Conservation (phyloP, 2,329 filamentous ascomycete genomes). For the Elsinoe batatas region DNA sequence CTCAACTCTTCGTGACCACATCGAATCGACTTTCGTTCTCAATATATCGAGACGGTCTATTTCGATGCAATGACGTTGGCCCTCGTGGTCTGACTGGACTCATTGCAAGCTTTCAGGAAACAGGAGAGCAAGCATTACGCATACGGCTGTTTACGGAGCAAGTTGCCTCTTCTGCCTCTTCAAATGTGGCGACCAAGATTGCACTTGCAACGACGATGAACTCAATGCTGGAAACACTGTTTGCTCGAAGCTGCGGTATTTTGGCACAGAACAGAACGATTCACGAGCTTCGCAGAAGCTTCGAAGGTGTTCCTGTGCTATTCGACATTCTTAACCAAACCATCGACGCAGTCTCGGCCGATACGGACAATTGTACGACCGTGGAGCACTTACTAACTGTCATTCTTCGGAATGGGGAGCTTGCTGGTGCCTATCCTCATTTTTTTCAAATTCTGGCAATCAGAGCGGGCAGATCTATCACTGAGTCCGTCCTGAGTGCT, state of each 20-base stretch:
- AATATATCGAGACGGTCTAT: constrained; percentile 34
- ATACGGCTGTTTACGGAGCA: neutral
- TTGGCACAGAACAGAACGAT: neutral
- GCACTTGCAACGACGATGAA: neutral
- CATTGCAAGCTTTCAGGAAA: neutral
- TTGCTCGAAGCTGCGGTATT: neutral
- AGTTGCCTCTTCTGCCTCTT: neutral
- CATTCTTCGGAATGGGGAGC: no score
- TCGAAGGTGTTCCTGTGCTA: neutral
- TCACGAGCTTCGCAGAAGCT: neutral
- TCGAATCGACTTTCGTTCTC: constrained; percentile 44
- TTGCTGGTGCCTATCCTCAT: no score
- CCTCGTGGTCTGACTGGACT: constrained; percentile 36
- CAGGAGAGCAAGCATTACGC: neutral
- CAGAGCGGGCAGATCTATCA: neutral
- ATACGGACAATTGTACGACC: neutral
- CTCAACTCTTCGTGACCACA: constrained; percentile 59
- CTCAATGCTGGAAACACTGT: neutral
- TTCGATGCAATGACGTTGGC: constrained; percentile 43
- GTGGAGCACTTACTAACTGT: neutral
- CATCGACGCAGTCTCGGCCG: neutral
- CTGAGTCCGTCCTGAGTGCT: neutral
- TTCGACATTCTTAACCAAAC: neutral
- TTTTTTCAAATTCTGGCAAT: no score
- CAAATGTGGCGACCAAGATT: neutral